Conservation (phyloP, 2,329 filamentous ascomycete genomes). For the Ceratocystis albifundus region DNA sequence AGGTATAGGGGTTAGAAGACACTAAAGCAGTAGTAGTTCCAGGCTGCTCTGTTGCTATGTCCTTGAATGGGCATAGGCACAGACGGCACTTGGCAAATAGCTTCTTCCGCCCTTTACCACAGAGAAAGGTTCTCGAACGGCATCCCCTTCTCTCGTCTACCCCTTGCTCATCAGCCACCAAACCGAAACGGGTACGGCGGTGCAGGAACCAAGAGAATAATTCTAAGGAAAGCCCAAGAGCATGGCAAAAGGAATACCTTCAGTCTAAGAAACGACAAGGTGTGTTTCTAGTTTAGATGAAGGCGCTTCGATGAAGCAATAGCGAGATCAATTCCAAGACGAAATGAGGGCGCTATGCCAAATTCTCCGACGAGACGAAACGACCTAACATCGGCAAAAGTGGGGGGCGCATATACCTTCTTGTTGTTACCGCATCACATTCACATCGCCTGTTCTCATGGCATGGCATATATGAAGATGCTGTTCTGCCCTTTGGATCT, state of each 20-base stretch:
- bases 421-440: not conserved
- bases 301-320: constrained; percentile 17
- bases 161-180: not conserved
- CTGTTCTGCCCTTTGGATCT: not conserved
- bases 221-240: not conserved
- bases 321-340: constrained; percentile 13
- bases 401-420: not conserved
- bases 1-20: not conserved
- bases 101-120: not conserved
- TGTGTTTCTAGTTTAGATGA: constrained; percentile 14
- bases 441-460: not conserved
- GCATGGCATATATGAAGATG: not conserved
- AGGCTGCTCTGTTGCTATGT: not conserved
- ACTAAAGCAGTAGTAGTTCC: not conserved
- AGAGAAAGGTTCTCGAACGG: not conserved
- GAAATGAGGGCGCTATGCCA: not conserved
- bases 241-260: not conserved
- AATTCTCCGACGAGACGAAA: constrained; percentile 18
- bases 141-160: not conserved
- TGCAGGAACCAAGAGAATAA: not conserved
- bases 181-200: not conserved
- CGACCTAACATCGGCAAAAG: not conserved
- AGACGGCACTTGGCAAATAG: not conserved
- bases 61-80: constrained; percentile 3
- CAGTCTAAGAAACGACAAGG: not conserved